Base-by-base conservation (phyloP, 164 flowering plant species). In the Taxillus chinensis region DNA sequence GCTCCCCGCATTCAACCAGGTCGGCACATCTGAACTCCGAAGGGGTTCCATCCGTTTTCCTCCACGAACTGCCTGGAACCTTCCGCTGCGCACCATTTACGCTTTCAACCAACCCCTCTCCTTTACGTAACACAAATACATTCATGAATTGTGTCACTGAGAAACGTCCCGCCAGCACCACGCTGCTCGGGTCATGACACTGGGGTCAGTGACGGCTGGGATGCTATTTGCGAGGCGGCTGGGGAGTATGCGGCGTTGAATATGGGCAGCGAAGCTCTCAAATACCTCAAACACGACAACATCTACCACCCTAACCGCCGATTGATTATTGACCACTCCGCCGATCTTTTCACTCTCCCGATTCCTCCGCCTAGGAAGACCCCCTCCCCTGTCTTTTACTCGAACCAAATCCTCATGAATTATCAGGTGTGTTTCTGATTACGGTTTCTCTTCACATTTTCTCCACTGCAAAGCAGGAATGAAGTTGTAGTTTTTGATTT, bases 201-300 rank as follows among this genome's bases (percentile, higher is more conserved):
- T 2, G 52, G 27, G 6, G 41, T 73, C 17, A 58, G 72, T 48
- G 67, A 76, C 58, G 62, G 74, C 0, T 73, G 69, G 79, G 75
- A 80, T 45, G 74, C 78, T 11, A 72, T 82, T 0, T 73, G 61
- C 50, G 80, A 68, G 3, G 80, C 83, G 15, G 82, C 86, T 0
- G 82, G 75, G 2, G 67, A 78, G 52, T 74, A 78, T 0, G 80
- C 80, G 9, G 62, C 78, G 70, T 15, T 77, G 64, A 78, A 77
- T 65, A 63, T 75, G 70, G 60, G 52, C 14, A 27, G 46, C 9
- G 71, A 64, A 16, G 62, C 41, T 7, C 59, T 16, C 11, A 57
- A 60, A 27, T 27, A 27, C 2, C 27, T 27, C 27, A 2, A 27
- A 27, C 27, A 27, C 27, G 1, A 27, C 27, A 27, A 27, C 27